phyloP scores from a whole-genome alignment of 2,329 filamentous ascomycete genomes.

The Venturia aucupariae region DNA sequence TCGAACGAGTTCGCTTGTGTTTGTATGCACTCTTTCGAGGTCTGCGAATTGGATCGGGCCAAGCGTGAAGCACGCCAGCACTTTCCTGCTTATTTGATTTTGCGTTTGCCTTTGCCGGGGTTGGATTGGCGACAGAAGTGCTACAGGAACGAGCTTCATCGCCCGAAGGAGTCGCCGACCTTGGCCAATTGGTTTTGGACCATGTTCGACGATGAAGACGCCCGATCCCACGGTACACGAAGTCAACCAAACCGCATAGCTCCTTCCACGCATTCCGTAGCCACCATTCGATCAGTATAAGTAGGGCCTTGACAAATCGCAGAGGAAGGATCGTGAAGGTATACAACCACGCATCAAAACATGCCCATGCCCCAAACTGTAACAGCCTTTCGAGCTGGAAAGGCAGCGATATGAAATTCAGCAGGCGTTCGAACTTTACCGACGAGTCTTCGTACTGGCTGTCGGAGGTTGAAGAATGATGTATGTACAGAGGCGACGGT shows the following conservation, averaged over 20 bases:
- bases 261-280: slow-evolving; percentile 62
- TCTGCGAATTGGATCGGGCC: slow-evolving; percentile 12
- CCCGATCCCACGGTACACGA: slow-evolving; percentile 70
- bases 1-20: slow-evolving; percentile 72
- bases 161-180: slow-evolving; percentile 2
- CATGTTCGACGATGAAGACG: slow-evolving; percentile 55
- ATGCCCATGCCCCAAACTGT: slow-evolving; percentile 80
- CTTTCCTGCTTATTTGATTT: slow-evolving; percentile 4
- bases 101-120: neutral
- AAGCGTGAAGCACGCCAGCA: slow-evolving; percentile 6
- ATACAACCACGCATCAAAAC: slow-evolving; percentile 92
- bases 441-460: slow-evolving; percentile 85
- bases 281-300: slow-evolving; percentile 73
- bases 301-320: slow-evolving; percentile 72
- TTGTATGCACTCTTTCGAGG: slow-evolving; percentile 27
- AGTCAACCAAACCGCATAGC: slow-evolving; percentile 58
- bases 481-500: slow-evolving; percentile 55
- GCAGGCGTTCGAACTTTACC: slow-evolving; percentile 81
- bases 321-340: slow-evolving; percentile 92
- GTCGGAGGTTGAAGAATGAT: slow-evolving; percentile 46
- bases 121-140: neutral
- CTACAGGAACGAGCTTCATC: neutral
- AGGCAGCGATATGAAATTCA: slow-evolving; percentile 80
- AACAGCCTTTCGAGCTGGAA: slow-evolving; percentile 75
- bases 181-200: neutral